phyloP scores from a whole-genome alignment of 495 filamentous ascomycete genomes.

The Cercophora scortea region DNA sequence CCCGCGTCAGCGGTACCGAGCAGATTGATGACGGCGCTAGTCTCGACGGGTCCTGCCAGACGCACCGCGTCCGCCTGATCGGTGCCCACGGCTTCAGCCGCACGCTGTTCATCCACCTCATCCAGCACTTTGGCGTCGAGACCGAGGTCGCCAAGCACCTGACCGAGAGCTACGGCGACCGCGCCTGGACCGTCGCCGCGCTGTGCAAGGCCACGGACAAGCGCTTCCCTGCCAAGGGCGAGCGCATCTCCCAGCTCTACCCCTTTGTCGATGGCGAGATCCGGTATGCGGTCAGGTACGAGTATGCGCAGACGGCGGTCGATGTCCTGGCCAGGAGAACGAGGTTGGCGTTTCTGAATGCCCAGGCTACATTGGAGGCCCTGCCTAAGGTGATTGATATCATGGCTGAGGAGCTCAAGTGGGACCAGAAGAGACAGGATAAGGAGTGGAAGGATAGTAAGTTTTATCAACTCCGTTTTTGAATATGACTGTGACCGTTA shows the following conservation, averaged over 20 bases:
- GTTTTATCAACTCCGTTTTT: slow-evolving; percentile 5
- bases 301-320: slow-evolving; percentile 90
- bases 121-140: slow-evolving; percentile 94
- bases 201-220: slow-evolving; percentile 72
- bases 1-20: slow-evolving; percentile 72
- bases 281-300: slow-evolving; percentile 79
- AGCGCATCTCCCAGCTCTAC: slow-evolving; percentile 74
- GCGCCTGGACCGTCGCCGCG: slow-evolving; percentile 90
- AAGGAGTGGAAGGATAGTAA: slow-evolving; percentile 75
- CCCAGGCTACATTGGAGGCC: slow-evolving; percentile 88
- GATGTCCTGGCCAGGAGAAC: slow-evolving; percentile 87
- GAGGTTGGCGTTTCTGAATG: slow-evolving; percentile 87
- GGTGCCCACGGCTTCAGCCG: slow-evolving; percentile 93
- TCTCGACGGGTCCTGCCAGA: slow-evolving; percentile 83
- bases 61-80: slow-evolving; percentile 80
- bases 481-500: not conserved
- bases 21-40: slow-evolving; percentile 62
- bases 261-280: slow-evolving; percentile 97
- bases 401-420: slow-evolving; percentile 83
- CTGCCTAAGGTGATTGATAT: slow-evolving; percentile 85
- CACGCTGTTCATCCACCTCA: slow-evolving; percentile 96
- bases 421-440: slow-evolving; percentile 68
- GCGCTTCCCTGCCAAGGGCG: slow-evolving; percentile 82
- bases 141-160: slow-evolving; percentile 93
- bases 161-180: slow-evolving; percentile 83